Evolutionary conservation across 116 monocot species (phyloP), one percentile per base, ranked within the genome.

Genomic region (Iris pallida): DNA sequence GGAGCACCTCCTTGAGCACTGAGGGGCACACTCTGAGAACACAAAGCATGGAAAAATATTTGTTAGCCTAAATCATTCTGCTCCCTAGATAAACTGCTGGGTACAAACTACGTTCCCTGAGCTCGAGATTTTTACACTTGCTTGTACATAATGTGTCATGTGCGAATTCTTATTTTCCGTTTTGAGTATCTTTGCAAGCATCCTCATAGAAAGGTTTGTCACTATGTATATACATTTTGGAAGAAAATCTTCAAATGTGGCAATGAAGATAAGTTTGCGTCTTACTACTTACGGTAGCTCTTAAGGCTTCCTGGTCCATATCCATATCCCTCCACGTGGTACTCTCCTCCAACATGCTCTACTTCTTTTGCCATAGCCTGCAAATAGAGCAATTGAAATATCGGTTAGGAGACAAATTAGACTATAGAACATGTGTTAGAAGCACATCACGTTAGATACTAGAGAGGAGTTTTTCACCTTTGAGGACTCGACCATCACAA

Each of bases 1-100:
- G 3, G 63, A 70, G 70, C 76, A 76, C 47, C 76, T 63, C 42
- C 69, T 69, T 17, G 42, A 5, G 69, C 69, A 69, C 40, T 69
- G 69, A 0, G 52, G 52, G 18, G 40, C 40, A 18, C 69, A 69
- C 42, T 57, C 69, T 69, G 69, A 17, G 40, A 30, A 30, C 8
- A 51, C 49, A 4, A 51, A 9, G n/a, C 20, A 67, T 30, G 44
- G n/a, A 40, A 61, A 61, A 12, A 42, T 61, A 42, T 10, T 61
- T 30, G 13, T 51, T 51, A 13, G 13, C 7, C 49, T 51, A 9
- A 7, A 51, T 51, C 7, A 51, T 51, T 51, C 13, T 51, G 7
- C 49, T 51, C 49, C 7, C 13, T 51, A 9, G 1, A 9, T 51
- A 9, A 9, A 51, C 49, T 51, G 7, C 49, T 13, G 13, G 7